phyloP scores from a whole-genome alignment of 2,329 filamentous ascomycete genomes.

The Nemania sp. region DNA sequence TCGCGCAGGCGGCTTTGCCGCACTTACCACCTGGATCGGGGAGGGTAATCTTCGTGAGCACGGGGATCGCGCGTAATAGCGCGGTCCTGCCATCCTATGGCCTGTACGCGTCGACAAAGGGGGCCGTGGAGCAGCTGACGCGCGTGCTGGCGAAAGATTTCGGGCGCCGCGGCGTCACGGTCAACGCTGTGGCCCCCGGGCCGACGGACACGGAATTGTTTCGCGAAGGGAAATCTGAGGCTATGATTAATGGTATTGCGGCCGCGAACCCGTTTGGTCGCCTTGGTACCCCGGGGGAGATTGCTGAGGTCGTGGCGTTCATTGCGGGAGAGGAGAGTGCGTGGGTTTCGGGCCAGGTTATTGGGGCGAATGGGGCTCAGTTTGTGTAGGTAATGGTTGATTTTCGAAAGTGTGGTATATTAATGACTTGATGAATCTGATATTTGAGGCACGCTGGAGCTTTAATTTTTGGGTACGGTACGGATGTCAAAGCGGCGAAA shows the following conservation, averaged over 20 bases:
- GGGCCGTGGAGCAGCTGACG: conserved; percentile 62
- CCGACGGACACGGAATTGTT: conserved; percentile 62
- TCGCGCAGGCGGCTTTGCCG: conserved; percentile 46
- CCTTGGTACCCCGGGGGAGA: conserved; percentile 53
- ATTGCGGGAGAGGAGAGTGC: conserved; percentile 36
- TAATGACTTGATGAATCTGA: no score
- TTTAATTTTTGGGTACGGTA: no score
- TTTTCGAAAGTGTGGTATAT: no score
- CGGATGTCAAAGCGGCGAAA: not conserved
- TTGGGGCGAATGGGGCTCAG: conserved; percentile 24
- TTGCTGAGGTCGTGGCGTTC: conserved; percentile 51
- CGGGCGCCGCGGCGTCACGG: conserved; percentile 52
- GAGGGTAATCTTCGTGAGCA: conserved; percentile 45
- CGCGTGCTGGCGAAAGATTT: conserved; percentile 60
- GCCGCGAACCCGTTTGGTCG: conserved; percentile 48
- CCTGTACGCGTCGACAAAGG: conserved; percentile 60
- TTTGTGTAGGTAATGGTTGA: no score
- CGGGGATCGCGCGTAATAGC: conserved; percentile 41
- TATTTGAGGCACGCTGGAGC: no score
- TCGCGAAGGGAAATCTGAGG: conserved; percentile 52
- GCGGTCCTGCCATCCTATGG: conserved; percentile 51
- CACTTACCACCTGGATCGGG: conserved; percentile 46
- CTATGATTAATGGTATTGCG: conserved; percentile 47
- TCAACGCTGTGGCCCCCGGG: conserved; percentile 55
- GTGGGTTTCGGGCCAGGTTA: conserved; percentile 25